Base-by-base conservation (phyloP, 192 early-diverging fungal genomes). In the Gaertneriomyces sp. region DNA sequence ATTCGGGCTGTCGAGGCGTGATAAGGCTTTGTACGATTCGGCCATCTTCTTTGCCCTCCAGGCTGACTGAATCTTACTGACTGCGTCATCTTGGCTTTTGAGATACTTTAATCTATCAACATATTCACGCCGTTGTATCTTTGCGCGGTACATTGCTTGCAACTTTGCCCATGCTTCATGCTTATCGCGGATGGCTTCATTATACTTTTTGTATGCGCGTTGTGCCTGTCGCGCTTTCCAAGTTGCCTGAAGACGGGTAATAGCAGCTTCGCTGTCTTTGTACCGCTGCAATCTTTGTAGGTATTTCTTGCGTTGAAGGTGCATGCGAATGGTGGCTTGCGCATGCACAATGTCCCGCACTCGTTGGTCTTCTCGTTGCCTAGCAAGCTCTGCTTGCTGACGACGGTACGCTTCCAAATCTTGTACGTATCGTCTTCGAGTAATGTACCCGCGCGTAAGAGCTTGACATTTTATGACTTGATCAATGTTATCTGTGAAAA, bases 11-110 rank as follows among this genome's bases (percentile, higher is more conserved):
- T 51, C 49, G n/a, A 51, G 20, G 4, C 49, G 49, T 33, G 25
- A 53, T 49, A 85, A 63, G 11, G 72, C 69, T 50, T 75, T 44
- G 61, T 77, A 85, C 6, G 69, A 70, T 41, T 72, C 76, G 20
- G 68, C 33, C 12, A 74, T 73, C 40, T 74, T 67, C 43, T 74
- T 74, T 47, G 74, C 81, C 12, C 76, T 74, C 76, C 78, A 82
- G 39, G 75, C 55, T 12, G 85, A 73, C 66, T 94, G 90, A 53
- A 90, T 84, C 77, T 93, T 94, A 62, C 90, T 80, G 61, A 95
- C 84, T 42, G 84, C 86, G 20, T 87, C 81, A 43, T 83, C 73
- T 57, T 95, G 90, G 56, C 78, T 75, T 25, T 78, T 60, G 61
- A 85, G 85, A 58, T 86, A 84, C 7, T 81, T 72, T 11, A 80